These are phyloP conservation scores for Cladobotryum protrusum DNA, from an alignment of 2,329 filamentous ascomycete genomes.

Conservation along the genomic window DNA sequence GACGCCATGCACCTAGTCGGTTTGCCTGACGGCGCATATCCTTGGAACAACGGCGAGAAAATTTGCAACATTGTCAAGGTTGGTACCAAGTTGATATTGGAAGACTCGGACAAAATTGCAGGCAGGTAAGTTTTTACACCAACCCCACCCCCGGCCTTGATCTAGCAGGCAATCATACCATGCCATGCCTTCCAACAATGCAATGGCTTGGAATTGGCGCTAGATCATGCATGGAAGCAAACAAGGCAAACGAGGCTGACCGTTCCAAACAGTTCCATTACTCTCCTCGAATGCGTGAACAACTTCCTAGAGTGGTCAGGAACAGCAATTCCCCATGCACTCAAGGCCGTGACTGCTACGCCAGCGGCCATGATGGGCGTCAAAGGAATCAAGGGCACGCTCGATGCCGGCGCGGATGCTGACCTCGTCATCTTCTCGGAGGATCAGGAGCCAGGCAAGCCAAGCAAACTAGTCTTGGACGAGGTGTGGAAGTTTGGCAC, in stretches of 20 bases:
- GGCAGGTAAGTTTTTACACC: constrained; percentile 51
- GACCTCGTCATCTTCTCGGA: constrained; percentile 65
- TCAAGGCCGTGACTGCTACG: constrained; percentile 68
- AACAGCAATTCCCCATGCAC: constrained; percentile 58
- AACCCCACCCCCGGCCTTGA: not conserved
- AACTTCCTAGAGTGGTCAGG: constrained; percentile 76
- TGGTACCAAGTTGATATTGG: constrained; percentile 65
- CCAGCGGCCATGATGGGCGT: constrained; percentile 72
- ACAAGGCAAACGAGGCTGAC: constrained; percentile 8
- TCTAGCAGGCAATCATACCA: no score
- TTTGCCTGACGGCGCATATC: constrained; percentile 74
- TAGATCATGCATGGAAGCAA: not conserved
- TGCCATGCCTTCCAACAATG: no score
- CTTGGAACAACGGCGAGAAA: constrained; percentile 70
- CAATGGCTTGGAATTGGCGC: not conserved
- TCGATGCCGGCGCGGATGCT: constrained; percentile 58
- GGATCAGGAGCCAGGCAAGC: constrained; percentile 38
- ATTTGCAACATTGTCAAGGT: constrained; percentile 60
- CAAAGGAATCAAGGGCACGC: constrained; percentile 57
- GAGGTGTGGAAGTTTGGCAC: constrained; percentile 76
- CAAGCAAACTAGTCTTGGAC: constrained; percentile 56
- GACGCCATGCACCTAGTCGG: constrained; percentile 88
- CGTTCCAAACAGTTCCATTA: constrained; percentile 48
- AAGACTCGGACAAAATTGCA: constrained; percentile 73
- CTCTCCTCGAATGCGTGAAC: constrained; percentile 73